These are phyloP conservation scores for Lithocarpus polystachyus DNA, from an alignment of 306 rosid genomes.

Conservation along the genomic window DNA sequence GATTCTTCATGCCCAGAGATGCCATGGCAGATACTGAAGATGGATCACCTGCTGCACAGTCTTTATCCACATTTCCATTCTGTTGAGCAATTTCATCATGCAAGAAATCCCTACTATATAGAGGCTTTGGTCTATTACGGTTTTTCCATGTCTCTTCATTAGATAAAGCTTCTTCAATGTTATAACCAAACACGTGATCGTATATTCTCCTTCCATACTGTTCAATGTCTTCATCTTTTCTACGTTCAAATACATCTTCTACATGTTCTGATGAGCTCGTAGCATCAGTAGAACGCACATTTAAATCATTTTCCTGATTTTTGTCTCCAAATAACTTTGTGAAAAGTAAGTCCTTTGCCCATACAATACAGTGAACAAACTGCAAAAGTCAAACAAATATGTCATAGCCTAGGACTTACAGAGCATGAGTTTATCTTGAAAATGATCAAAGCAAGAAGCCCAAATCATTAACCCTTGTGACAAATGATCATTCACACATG, in stretches of 20 bases:
- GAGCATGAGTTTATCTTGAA: not conserved
- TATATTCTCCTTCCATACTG: slow-evolving; percentile 88
- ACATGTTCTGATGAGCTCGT: slow-evolving; percentile 75
- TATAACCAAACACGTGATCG: slow-evolving; percentile 97
- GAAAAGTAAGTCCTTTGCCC: slow-evolving; percentile 97
- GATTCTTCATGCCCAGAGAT: slow-evolving; percentile 91
- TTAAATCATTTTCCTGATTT: slow-evolving; percentile 89
- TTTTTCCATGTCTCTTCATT: slow-evolving; percentile 97
- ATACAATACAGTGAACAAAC: slow-evolving; percentile 98
- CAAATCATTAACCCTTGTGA: not conserved
- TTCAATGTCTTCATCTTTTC: slow-evolving; percentile 72
- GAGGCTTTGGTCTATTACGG: slow-evolving; percentile 84
- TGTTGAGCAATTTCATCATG: slow-evolving; percentile 54
- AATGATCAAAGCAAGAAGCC: not conserved
- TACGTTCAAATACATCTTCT: slow-evolving; percentile 76
- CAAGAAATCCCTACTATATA: slow-evolving; percentile 65
- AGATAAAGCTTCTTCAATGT: slow-evolving; percentile 84
- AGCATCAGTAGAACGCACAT: slow-evolving; percentile 79
- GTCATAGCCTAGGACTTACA: slow-evolving; percentile 9
- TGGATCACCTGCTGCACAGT: slow-evolving; percentile 36
- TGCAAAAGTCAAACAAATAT: slow-evolving; percentile 29
- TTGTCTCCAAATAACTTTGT: slow-evolving; percentile 90
- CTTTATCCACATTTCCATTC: slow-evolving; percentile 65
- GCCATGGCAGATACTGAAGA: slow-evolving; percentile 77
- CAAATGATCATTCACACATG: not conserved